A percentile compares a stretch with the other conserved stretches of the same genome.
These are phyloP conservation scores for Poronia punctata DNA, from an alignment of 495 filamentous ascomycete species.

Conservation along the genomic window DNA sequence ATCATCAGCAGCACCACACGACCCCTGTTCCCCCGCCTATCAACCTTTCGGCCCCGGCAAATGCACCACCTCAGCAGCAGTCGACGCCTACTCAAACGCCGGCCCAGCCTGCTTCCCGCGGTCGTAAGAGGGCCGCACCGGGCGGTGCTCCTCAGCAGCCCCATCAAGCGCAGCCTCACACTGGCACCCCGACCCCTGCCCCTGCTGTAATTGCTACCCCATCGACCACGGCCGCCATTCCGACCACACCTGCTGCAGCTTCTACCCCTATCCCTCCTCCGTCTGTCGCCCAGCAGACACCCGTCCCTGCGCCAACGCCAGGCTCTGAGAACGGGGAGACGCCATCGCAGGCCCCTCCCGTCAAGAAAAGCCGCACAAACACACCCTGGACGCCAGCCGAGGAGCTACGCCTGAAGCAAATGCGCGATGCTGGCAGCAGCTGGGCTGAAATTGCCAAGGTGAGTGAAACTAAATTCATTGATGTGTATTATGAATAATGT, in stretches of 20 bases:
- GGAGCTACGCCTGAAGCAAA: constrained; percentile 82
- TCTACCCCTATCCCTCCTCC: constrained; percentile 22
- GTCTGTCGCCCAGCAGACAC: constrained; percentile 25
- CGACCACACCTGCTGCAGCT: constrained; percentile 20
- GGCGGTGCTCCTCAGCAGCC: constrained; percentile 4
- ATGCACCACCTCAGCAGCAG: constrained; percentile 29
- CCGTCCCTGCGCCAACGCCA: constrained; percentile 25
- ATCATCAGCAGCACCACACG: constrained; percentile 31
- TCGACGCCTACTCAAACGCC: constrained; percentile 35
- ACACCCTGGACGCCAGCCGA: constrained; percentile 96
- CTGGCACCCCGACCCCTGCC: constrained; percentile 13
- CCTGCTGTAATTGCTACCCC: constrained; percentile 15
- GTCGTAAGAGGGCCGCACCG: constrained; percentile 19
- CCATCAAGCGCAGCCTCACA: constrained; percentile 18
- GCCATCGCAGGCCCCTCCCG: constrained; percentile 46
- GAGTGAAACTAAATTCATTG: constrained; percentile 2
- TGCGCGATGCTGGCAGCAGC: constrained; percentile 87
- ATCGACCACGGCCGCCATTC: constrained; percentile 15
- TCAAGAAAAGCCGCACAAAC: constrained; percentile 91
- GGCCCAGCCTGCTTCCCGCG: constrained; percentile 18
- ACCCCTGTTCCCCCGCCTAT: constrained; percentile 35
- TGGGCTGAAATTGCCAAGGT: constrained; percentile 99
- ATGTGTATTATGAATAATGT: background rate
- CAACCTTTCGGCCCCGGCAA: constrained; percentile 25
- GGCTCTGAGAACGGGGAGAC: constrained; percentile 24